phyloP scores from a whole-genome alignment of 179 eudicot genomes.

The Beta macrorhiza region DNA sequence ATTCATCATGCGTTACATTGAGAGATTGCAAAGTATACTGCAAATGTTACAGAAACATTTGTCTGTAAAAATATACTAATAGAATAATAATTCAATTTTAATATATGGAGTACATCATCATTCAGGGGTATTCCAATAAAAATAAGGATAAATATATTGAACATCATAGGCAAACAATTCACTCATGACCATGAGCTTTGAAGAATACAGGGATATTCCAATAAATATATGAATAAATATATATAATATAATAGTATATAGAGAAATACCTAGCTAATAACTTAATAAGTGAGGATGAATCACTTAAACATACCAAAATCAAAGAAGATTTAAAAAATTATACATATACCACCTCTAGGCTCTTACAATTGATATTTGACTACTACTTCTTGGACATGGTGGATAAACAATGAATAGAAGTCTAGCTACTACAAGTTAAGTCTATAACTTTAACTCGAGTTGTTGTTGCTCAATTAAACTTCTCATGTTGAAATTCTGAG shows the following conservation, averaged over 20 bases:
- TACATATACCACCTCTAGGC: not conserved
- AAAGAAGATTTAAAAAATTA: not conserved
- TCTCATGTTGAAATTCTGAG: not conserved
- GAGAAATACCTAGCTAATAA: not conserved
- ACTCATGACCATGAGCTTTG: no score
- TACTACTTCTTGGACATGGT: not conserved
- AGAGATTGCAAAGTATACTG: no score
- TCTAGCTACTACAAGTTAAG: not conserved
- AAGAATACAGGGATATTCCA: not conserved
- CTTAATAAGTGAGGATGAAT: not conserved
- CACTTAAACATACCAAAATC: not conserved
- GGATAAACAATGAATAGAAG: not conserved
- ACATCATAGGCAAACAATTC: no score
- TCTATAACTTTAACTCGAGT: slow-evolving; percentile 29
- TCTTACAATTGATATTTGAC: not conserved
- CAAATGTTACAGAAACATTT: no score
- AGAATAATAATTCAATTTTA: no score
- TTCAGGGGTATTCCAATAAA: no score
- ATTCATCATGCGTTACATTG: no score
- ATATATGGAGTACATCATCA: no score
- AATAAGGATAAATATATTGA: no score
- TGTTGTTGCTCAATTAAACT: slow-evolving; percentile 15
- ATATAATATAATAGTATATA: no score
- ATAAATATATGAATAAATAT: not conserved
- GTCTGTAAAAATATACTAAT: no score